A percentile compares a stretch with the other conserved stretches of the same genome.
These are phyloP conservation scores for Erigeron canadensis DNA, from an alignment of 129 eudicot species.

Conservation along the genomic window DNA sequence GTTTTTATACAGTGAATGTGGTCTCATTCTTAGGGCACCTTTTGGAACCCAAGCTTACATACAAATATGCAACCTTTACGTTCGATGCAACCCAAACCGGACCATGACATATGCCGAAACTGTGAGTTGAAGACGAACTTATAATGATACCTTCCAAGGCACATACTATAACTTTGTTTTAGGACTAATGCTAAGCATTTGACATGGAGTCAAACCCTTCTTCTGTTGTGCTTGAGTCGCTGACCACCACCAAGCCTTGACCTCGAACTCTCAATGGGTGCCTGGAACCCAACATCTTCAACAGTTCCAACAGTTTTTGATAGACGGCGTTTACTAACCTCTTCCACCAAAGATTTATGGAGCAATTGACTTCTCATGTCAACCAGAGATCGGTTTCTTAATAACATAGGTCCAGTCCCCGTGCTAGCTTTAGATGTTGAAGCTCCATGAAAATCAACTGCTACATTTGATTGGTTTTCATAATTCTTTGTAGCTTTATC, in stretches of 20 bases:
- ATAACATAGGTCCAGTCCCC: slow-evolving; percentile 36
- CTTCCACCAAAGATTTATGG: slow-evolving; percentile 67
- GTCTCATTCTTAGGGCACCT: slow-evolving; percentile 16
- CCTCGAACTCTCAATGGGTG: slow-evolving; percentile 46
- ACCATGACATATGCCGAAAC: neutral
- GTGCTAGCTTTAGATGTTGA: slow-evolving; percentile 34
- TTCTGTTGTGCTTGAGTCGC: slow-evolving; percentile 39
- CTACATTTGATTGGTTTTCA: slow-evolving; percentile 21
- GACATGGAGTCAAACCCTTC: slow-evolving; percentile 30
- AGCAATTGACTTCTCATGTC: slow-evolving; percentile 86
- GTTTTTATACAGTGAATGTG: slow-evolving; percentile 30
- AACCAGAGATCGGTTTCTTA: slow-evolving; percentile 67
- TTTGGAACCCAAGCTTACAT: slow-evolving; percentile 24
- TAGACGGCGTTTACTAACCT: slow-evolving; percentile 58
- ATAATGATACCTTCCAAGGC: slow-evolving; percentile 13
- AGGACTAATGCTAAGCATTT: slow-evolving; percentile 15
- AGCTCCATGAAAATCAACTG: slow-evolving; percentile 30
- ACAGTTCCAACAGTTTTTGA: slow-evolving; percentile 72
- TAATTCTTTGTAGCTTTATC: slow-evolving; percentile 31
- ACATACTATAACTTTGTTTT: neutral
- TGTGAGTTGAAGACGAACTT: neutral
- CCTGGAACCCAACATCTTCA: slow-evolving; percentile 73
- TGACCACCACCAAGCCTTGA: slow-evolving; percentile 36
- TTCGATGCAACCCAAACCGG: slow-evolving; percentile 6
- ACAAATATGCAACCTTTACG: neutral